Conservation (phyloP, 2,329 filamentous ascomycete genomes). For the Colletotrichum tamarilloi region DNA sequence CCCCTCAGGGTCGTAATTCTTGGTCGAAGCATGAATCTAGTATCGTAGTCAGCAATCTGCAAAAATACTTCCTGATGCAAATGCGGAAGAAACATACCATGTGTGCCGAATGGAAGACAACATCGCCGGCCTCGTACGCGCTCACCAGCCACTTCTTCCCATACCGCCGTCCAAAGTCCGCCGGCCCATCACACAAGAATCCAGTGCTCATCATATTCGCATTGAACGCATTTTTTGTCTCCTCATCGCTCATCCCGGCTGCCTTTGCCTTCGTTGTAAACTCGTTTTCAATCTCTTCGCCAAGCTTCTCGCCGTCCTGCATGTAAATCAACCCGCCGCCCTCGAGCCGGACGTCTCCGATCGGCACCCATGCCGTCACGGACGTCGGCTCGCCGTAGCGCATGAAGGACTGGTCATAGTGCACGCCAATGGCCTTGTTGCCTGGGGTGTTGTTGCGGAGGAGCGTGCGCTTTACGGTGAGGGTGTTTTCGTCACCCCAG, state of each 20-base stretch:
- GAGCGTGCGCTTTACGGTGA: conserved; percentile 53
- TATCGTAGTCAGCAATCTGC: rapidly evolving
- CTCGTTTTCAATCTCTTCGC: conserved; percentile 53
- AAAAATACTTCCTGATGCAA: too few species aligned
- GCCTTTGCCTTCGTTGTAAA: conserved; percentile 56
- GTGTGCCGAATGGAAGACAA: conserved; percentile 51
- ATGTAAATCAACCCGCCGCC: conserved; percentile 71
- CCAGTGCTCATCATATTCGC: conserved; percentile 69
- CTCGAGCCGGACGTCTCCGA: conserved; percentile 63
- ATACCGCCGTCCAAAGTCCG: conserved; percentile 44
- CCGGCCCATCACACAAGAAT: conserved; percentile 53
- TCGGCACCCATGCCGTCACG: conserved; percentile 68
- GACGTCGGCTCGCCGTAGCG: conserved; percentile 64
- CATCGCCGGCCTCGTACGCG: conserved; percentile 53
- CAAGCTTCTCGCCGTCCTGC: conserved; percentile 51
- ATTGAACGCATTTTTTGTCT: conserved; percentile 64
- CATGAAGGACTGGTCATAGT: conserved; percentile 71
- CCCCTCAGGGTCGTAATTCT: conserved; percentile 63
- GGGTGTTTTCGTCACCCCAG: conserved; percentile 55
- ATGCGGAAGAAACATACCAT: conserved; percentile 36
- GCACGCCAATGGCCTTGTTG: conserved; percentile 68
- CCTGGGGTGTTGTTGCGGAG: conserved; percentile 67
- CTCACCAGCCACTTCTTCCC: conserved; percentile 48
- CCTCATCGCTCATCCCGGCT: conserved; percentile 61
- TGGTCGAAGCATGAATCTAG: conserved; percentile 62